Evolutionary conservation across 148 eudicot genomes (phyloP), one percentile per base, ranked within the genome.

Genomic region (Vaccinium darrowii): DNA sequence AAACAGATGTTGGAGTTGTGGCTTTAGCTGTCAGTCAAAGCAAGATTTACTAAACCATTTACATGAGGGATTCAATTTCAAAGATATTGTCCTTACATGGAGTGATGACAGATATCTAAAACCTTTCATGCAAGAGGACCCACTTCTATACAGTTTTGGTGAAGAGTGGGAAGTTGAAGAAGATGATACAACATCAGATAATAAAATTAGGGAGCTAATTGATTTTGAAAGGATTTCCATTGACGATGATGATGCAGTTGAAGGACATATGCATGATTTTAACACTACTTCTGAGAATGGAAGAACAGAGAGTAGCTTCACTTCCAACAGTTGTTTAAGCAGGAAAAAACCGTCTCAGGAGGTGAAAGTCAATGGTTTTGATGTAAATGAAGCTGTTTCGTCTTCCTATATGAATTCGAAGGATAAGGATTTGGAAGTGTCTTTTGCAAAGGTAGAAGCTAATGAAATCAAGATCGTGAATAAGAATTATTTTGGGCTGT

Each of bases 401-500:
- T 82, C 80, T 6, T 69, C 86, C 27, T 65, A 80, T 79, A 76
- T 54, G 75, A 90, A 81, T 83, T 62, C 83, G 19, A 75, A 78
- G 23, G 86, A 89, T 53, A 62, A 50, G 65, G 79, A 84, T 81
- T 49, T 67, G 13, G 84, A 81, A 69, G 78, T 52, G 67, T 88
- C 89, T 49, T 84, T 90, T 73, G 86, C 90, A 50, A 92, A 87
- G 78, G 90, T 87, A 74, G 88, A 85, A 15, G 92, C 91, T 30
- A 90, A 92, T 73, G 90, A 91, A 84, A 91, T 95, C 57, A 89
- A 85, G 78, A 93, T 88, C 15, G 91, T 91, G 76, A 91, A 97
- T 84, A 92, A 92, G 86, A 92, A 84, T 84, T 97, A 97, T 88
- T 97, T 97, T 89, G 93, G 93, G 30, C 90, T 97, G 43, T 97